Evolutionary conservation across 1,139 yeast genomes (phyloP).

Genomic region (Arxiozyma heterogenica): DNA sequence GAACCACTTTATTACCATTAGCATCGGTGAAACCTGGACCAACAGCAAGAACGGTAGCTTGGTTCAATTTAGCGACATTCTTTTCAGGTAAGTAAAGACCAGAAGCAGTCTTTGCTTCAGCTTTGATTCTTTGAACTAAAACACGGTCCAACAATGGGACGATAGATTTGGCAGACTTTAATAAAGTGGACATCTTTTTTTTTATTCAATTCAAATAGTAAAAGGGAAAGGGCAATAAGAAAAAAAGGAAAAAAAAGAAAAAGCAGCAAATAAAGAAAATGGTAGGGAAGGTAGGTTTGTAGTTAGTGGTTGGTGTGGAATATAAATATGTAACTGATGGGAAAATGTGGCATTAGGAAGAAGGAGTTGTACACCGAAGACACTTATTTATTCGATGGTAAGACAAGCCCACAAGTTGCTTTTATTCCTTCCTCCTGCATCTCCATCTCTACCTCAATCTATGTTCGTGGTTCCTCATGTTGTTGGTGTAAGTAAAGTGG

Average conservation of each 20-base stretch:
- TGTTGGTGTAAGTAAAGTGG: too few species aligned
- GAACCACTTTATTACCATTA: conserved; percentile 61
- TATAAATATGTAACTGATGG: too few species aligned
- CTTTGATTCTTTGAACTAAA: conserved; percentile 87
- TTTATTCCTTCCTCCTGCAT: too few species aligned
- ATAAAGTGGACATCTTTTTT: conserved; percentile 40
- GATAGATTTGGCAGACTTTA: conserved; percentile 80
- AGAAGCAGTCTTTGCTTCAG: conserved; percentile 84
- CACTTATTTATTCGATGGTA: too few species aligned
- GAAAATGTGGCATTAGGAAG: too few species aligned
- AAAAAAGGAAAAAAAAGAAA: too few species aligned
- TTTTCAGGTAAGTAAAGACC: conserved; percentile 96
- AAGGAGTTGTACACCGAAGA: too few species aligned
- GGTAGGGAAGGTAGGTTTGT: too few species aligned
- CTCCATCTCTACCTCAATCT: too few species aligned
- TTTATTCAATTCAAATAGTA: neutral
- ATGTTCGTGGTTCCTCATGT: too few species aligned
- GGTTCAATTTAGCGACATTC: conserved; percentile 86
- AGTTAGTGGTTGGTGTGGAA: too few species aligned
- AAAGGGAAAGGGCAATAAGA: neutral
- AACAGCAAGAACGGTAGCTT: conserved; percentile 70
- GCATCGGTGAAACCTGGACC: conserved; percentile 72
- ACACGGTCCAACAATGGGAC: conserved; percentile 93
- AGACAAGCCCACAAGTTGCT: too few species aligned
- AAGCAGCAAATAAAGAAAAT: neutral